phyloP scores from a whole-genome alignment of 345 rosid species.

The Kernera saxatilis region DNA sequence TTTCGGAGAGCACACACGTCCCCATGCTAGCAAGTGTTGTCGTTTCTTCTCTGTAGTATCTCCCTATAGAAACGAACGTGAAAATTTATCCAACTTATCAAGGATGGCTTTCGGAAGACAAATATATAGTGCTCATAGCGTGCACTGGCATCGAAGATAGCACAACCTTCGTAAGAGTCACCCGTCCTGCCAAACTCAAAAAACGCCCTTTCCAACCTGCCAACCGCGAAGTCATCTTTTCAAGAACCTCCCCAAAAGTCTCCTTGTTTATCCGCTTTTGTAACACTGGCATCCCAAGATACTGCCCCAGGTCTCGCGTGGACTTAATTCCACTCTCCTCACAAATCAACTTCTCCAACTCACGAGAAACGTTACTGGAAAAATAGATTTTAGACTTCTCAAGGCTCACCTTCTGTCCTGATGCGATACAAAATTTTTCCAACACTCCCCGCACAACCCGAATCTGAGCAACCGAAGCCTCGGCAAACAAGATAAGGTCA shows the following conservation, averaged over 20 bases:
- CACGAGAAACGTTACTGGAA: no score
- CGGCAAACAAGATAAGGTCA: no score
- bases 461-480: no score
- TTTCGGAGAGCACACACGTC: not conserved
- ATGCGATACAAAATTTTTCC: no score
- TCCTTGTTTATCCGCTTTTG: not conserved
- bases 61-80: not conserved
- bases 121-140: not conserved
- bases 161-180: not conserved
- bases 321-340: not conserved
- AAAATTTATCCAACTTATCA: not conserved
- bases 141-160: not conserved
- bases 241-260: not conserved
- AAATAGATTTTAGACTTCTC: no score
- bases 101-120: fast-evolving
- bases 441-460: no score
- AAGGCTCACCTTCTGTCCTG: no score
- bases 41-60: not conserved
- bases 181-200: not conserved
- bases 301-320: not conserved
- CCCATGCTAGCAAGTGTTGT: not conserved
- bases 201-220: not conserved
- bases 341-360: not conserved
- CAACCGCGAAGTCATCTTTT: no score
- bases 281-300: not conserved